Evolutionary conservation across 805 yeast genomes (phyloP).

Genomic region (baker's yeast (Saccharomyces cerevisiae)): DNA sequence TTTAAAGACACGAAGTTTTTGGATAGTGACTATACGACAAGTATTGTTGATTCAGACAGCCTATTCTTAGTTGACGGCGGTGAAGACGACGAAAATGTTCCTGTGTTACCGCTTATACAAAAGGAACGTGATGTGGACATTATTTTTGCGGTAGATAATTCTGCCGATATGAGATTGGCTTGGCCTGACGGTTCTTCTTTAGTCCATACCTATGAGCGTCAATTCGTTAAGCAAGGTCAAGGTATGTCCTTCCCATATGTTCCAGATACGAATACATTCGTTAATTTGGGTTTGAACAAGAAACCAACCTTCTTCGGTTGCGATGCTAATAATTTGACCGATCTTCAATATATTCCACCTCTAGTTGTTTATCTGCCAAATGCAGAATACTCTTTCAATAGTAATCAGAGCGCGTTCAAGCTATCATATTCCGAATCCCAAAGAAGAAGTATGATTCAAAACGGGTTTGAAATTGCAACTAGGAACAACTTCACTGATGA

Average conservation of each 20-base stretch:
- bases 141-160: conserved; percentile 57
- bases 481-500: conserved; percentile 62
- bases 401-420: conserved; percentile 69
- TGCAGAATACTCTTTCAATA: conserved; percentile 51
- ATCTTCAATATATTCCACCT: conserved; percentile 52
- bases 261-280: conserved; percentile 59
- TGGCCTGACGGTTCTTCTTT: conserved; percentile 70
- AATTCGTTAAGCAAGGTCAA: conserved; percentile 43
- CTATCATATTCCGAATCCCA: conserved; percentile 54
- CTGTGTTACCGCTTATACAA: conserved; percentile 53
- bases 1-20: conserved; percentile 41
- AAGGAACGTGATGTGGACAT: conserved; percentile 55
- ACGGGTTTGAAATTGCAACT: conserved; percentile 69
- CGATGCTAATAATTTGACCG: conserved; percentile 53
- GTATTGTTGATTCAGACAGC: conserved; percentile 36
- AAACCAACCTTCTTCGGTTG: conserved; percentile 82
- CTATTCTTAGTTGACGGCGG: conserved; percentile 67
- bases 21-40: conserved; percentile 23
- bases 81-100: conserved; percentile 58
- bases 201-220: conserved; percentile 49
- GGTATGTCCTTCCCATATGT: conserved; percentile 72
- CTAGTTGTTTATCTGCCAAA: conserved; percentile 74
- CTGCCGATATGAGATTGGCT: conserved; percentile 50
- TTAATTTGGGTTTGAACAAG: conserved; percentile 51
- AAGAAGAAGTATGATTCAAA: conserved; percentile 50